Base-by-base conservation (phyloP, 1,284 basidiomycete genomes). In the Vanrija sp. region DNA sequence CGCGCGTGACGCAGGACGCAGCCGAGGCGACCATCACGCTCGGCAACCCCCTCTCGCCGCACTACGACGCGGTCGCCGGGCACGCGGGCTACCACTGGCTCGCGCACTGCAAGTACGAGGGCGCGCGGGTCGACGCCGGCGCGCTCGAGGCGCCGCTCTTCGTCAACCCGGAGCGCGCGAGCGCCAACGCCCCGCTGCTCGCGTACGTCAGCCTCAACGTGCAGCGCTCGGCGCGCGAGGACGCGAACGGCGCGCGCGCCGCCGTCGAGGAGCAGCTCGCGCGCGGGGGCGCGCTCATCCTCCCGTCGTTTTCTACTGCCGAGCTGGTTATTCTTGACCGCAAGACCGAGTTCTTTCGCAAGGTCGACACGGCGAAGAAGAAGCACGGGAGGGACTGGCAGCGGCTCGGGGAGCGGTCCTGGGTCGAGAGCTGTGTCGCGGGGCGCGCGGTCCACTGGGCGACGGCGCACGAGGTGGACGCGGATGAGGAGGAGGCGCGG, bases 311-410 rank as follows among this genome's bases (percentile, higher is more conserved):
- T 12, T 45, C 54, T 1, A 22, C 55, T 18, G 71, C 72, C 9
- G 72, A 74, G 47, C 10, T 74, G 7, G 46, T 74, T 10, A 49
- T 74, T 19, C 62, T 74, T 5, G 68, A 74, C 47, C 54, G 53
- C 16, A 47, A 45, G 20, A 55, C 51, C 31, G 35, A 60, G 7
- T 72, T 72, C 48, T 66, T 59, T 43, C 42, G 54, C 22, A 60
- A 48, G 9, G 49, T 60, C 8, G 46, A 44, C 37, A n/a, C 19
- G 6, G 71, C 72, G 45, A 62, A 62, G n/a, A 41, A 55, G 41
- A 58, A 53, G 45, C 2, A 59, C 43, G 52, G 55, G 18, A 57
- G 71, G 27, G 22, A 44, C 19, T 62, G 62, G 58, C 72, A 72
- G 57, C 59, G 57, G 22, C 38, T 71, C 10, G 69, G 52, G 12